phyloP scores from a whole-genome alignment of 2,329 filamentous ascomycete genomes.

The Cladosporium sp. region DNA sequence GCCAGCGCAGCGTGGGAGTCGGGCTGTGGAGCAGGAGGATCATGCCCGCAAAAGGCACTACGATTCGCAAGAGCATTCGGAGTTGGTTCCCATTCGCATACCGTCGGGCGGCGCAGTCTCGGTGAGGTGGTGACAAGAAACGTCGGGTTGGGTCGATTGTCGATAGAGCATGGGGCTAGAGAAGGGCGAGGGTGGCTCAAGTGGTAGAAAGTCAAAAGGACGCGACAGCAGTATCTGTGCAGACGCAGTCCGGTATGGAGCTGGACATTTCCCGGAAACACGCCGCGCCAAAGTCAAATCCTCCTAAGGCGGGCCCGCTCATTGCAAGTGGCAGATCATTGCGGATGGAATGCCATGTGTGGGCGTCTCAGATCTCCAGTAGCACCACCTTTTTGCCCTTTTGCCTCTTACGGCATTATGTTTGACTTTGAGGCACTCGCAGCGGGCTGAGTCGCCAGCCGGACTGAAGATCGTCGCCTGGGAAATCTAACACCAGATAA shows the following conservation, averaged over 20 bases:
- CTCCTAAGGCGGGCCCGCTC: neutral
- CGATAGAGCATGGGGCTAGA: neutral
- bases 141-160: neutral
- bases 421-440: conserved; percentile 10
- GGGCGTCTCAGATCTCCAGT: conserved; percentile 15
- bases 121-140: conserved; percentile 3
- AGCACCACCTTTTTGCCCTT: neutral
- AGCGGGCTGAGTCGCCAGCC: neutral
- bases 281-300: conserved; percentile 16
- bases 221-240: conserved; percentile 4
- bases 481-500: conserved; percentile 10
- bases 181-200: neutral
- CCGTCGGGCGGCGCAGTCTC: conserved; percentile 11
- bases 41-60: neutral
- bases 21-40: neutral
- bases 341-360: conserved; percentile 1
- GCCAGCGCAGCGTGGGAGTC: neutral
- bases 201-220: neutral
- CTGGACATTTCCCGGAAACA: conserved; percentile 12
- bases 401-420: conserved; percentile 8
- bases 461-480: neutral
- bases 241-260: neutral
- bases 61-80: neutral
- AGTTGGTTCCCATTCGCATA: conserved; percentile 8
- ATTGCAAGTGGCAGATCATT: conserved; percentile 17